A percentile compares a stretch with the other conserved stretches of the same genome.
phyloP scores from a whole-genome alignment of 129 eudicot genomes.

The Centella asiatica region DNA sequence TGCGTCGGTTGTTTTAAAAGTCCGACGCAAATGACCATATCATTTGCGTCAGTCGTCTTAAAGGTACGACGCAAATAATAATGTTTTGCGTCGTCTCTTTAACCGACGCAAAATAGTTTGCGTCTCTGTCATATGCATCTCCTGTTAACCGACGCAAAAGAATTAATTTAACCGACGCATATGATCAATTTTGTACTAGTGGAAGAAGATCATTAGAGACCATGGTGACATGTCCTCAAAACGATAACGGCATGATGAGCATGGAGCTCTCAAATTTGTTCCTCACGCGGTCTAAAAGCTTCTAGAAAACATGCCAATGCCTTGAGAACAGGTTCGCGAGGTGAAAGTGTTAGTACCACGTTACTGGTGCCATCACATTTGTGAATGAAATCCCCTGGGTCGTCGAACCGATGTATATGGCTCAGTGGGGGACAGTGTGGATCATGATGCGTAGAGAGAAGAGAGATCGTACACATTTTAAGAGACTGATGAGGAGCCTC shows the following conservation, averaged over 20 bases:
- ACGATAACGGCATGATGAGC: conserved; percentile 87
- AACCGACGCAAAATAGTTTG: too few relatives aligned
- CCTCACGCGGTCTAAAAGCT: conserved; percentile 99
- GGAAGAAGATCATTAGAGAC: too few relatives aligned
- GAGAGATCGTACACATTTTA: conserved; percentile 92
- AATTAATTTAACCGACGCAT: too few relatives aligned
- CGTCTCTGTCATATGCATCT: too few relatives aligned
- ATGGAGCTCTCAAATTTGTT: conserved; percentile 93
- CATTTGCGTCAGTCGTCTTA: too few relatives aligned
- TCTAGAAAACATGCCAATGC: conserved; percentile 99
- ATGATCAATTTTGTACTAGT: too few relatives aligned
- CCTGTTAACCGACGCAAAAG: too few relatives aligned
- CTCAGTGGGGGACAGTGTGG: conserved; percentile 99
- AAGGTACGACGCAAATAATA: too few relatives aligned
- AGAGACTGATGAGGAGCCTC: conserved; percentile 99
- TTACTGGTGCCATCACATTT: conserved; percentile 95
- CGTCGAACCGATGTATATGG: conserved; percentile 95
- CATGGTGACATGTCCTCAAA: conserved; percentile 99
- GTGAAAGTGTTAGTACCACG: conserved; percentile 92
- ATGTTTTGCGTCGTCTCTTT: too few relatives aligned
- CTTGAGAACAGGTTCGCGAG: conserved; percentile 99
- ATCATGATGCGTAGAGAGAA: conserved; percentile 99
- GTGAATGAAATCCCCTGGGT: conserved; percentile 99
- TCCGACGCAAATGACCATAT: too few relatives aligned
- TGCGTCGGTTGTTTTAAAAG: too few relatives aligned